These are phyloP conservation scores for Kazachstania africana DNA, from an alignment of 805 yeast species.

Conservation along the genomic window DNA sequence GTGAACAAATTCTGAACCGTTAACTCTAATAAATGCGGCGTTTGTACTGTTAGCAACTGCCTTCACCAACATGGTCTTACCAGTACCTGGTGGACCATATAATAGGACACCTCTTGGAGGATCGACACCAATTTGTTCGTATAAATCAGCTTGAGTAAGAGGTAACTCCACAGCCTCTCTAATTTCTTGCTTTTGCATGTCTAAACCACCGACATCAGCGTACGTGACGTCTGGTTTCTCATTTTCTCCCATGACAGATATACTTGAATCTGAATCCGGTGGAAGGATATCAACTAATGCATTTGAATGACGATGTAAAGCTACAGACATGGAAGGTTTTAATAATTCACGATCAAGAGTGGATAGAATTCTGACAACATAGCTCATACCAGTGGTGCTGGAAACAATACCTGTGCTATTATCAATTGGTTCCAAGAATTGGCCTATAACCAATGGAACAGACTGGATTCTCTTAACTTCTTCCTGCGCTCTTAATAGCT, in stretches of 20 bases:
- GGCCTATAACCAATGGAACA: constrained; percentile 96
- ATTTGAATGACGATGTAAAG: constrained; percentile 95
- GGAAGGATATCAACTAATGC: constrained; percentile 95
- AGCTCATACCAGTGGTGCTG: constrained; percentile 94
- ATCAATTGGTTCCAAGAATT: constrained; percentile 94
- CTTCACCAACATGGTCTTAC: constrained; percentile 96
- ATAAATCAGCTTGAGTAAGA: constrained; percentile 86
- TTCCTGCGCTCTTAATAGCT: constrained; percentile 91
- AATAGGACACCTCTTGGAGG: constrained; percentile 96
- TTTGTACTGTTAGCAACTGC: constrained; percentile 97
- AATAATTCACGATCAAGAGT: constrained; percentile 90
- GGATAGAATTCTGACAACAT: constrained; percentile 88
- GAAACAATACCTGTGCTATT: constrained; percentile 94
- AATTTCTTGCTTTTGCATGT: constrained; percentile 98
- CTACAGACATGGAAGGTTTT: constrained; percentile 92
- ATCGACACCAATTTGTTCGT: constrained; percentile 95
- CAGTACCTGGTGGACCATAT: constrained; percentile 99
- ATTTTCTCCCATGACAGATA: constrained; percentile 86
- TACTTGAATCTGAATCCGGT: constrained; percentile 96
- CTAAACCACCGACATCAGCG: constrained; percentile 97
- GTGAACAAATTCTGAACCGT: constrained; percentile 97
- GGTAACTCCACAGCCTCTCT: constrained; percentile 98
- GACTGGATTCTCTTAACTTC: constrained; percentile 96
- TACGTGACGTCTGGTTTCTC: constrained; percentile 89
- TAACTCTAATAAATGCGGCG: constrained; percentile 91